Evolutionary conservation across 1,284 basidiomycete genomes (phyloP).

Genomic region (Singerocomus inundabilis): DNA sequence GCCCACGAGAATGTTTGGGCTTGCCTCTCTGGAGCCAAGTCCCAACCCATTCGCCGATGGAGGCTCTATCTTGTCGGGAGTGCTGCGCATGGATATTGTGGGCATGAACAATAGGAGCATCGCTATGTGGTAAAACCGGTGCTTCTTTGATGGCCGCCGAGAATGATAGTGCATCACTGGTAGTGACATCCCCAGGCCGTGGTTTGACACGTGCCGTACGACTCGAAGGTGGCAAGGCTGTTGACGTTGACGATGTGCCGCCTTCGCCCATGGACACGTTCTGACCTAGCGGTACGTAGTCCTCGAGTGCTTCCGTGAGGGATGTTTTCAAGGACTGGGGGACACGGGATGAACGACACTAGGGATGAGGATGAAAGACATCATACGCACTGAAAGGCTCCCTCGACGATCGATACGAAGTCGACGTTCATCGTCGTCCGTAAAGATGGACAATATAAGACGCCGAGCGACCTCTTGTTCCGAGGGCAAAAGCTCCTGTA

Average conservation of each 20-base stretch:
- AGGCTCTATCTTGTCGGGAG: conserved; percentile 33
- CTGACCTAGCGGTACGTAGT: conserved; percentile 47
- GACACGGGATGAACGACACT: conserved; percentile 13
- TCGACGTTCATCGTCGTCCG: conserved; percentile 54
- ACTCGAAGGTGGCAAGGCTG: not conserved
- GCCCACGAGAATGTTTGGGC: conserved; percentile 26
- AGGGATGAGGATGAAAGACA: conserved; percentile 1
- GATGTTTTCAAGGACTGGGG: conserved; percentile 65
- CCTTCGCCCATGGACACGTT: conserved; percentile 30
- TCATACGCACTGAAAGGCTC: conserved; percentile 50
- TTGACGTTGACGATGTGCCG: conserved; percentile 11
- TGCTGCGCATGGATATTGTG: conserved; percentile 10
- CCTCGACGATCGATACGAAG: conserved; percentile 53
- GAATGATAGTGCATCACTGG: not conserved
- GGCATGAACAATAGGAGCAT: conserved; percentile 4
- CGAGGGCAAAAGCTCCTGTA: conserved; percentile 55
- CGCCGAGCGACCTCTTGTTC: conserved; percentile 64
- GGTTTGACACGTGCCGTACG: not conserved
- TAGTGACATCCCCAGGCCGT: conserved; percentile 2
- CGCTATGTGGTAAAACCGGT: conserved; percentile 5
- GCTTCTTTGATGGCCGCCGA: conserved; percentile 2
- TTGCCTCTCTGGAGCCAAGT: conserved; percentile 54
- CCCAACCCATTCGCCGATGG: conserved; percentile 69
- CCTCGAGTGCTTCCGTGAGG: conserved; percentile 67
- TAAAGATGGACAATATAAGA: conserved; percentile 65